These are phyloP conservation scores for Chlorokybus atmophyticus DNA, from an alignment of 139 green algal genomes.

Conservation along the genomic window DNA sequence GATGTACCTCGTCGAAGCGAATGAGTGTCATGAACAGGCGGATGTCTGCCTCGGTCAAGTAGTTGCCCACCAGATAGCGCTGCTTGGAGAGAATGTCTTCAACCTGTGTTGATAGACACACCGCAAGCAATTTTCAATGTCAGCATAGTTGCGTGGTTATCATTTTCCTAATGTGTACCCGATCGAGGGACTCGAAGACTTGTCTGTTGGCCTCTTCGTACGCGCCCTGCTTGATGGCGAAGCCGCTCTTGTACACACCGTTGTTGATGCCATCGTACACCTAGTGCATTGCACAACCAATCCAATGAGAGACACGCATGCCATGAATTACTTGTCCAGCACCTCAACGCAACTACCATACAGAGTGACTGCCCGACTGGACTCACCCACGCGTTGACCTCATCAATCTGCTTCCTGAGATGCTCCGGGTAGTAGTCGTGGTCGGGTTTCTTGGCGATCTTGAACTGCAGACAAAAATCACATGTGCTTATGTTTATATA, in stretches of 20 bases:
- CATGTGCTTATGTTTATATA: too few species aligned
- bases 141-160: too few species aligned
- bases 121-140: too few species aligned
- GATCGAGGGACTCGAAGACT: slow-evolving; percentile 69
- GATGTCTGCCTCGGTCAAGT: slow-evolving; percentile 89
- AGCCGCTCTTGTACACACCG: slow-evolving; percentile 88
- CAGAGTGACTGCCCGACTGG: too few species aligned
- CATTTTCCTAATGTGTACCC: too few species aligned
- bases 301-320: too few species aligned
- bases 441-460: not conserved
- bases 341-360: slow-evolving; percentile 5
- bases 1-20: slow-evolving; percentile 56
- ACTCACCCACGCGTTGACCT: slow-evolving; percentile 59
- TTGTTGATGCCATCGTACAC: slow-evolving; percentile 86
- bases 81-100: slow-evolving; percentile 66
- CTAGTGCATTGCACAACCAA: too few species aligned
- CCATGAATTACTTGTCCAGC: slow-evolving; percentile 5
- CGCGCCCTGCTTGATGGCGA: slow-evolving; percentile 65
- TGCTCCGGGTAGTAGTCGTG: slow-evolving; percentile 39
- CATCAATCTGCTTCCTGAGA: slow-evolving; percentile 14
- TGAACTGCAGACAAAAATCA: not conserved
- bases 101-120: too few species aligned
- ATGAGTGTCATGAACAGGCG: slow-evolving; percentile 79
- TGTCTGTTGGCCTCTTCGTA: slow-evolving; percentile 60
- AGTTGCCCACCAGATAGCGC: slow-evolving; percentile 66